Conservation (phyloP, 139 green algal genomes). For the Chlamydomonas incerta region DNA sequence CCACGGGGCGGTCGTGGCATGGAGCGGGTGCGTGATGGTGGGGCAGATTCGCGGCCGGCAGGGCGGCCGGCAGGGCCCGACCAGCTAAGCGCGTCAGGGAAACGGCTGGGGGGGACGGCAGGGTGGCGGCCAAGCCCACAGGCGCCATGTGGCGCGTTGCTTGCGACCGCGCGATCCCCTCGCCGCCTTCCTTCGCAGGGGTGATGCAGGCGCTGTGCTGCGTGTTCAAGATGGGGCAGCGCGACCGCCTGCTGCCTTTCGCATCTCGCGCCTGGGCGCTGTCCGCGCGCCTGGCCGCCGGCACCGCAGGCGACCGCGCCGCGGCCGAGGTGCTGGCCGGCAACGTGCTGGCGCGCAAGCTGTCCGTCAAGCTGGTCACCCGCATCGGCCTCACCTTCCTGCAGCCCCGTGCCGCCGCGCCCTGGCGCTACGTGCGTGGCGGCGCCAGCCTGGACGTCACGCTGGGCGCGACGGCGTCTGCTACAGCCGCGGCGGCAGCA, state of each 20-base stretch:
- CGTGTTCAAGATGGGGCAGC: conserved; percentile 81
- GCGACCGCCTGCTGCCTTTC: conserved; percentile 60
- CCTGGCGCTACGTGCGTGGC: conserved; percentile 82
- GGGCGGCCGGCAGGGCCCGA: too few relatives aligned
- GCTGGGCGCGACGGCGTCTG: conserved; percentile 3
- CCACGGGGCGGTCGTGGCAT: too few relatives aligned
- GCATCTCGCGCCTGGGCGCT: conserved; percentile 64
- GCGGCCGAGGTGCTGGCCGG: conserved; percentile 1
- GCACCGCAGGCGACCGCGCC: background rate
- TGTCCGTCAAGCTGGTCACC: conserved; percentile 88
- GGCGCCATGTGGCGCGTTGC: too few relatives aligned
- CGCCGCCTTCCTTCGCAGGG: conserved; percentile 42
- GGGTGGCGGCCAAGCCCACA: too few relatives aligned
- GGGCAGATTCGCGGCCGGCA: too few relatives aligned
- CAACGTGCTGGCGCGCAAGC: conserved; percentile 73
- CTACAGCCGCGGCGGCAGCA: background rate
- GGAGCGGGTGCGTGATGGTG: too few relatives aligned
- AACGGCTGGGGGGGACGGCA: too few relatives aligned
- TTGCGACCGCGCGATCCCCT: too few relatives aligned
- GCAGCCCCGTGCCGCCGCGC: conserved; percentile 65
- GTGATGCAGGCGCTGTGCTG: conserved; percentile 57
- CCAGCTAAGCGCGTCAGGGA: too few relatives aligned
- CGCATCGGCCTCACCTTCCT: conserved; percentile 86
- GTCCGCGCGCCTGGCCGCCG: conserved; percentile 10
- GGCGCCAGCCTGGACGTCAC: conserved; percentile 50